A percentile compares a stretch with the other conserved stretches of the same genome.
phyloP scores from a whole-genome alignment of 768 basidiomycete genomes.

The Pilatotrama ljubarskyi region DNA sequence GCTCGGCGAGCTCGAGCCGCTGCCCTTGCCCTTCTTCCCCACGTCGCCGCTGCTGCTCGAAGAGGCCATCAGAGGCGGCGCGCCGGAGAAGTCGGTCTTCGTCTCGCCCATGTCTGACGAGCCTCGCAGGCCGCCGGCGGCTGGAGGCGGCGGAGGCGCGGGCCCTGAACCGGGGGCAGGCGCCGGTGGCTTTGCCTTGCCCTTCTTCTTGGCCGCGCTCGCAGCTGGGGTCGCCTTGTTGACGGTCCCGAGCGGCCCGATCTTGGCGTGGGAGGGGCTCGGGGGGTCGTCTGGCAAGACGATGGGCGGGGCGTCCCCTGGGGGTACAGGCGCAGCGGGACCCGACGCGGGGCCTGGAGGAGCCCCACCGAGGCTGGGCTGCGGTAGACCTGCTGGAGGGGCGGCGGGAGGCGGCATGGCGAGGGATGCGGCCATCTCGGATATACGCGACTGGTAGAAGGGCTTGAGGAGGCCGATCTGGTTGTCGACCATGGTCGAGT shows the following conservation, averaged over 20 bases:
- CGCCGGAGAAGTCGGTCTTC: neutral
- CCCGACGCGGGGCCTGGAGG: neutral
- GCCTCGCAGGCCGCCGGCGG: neutral
- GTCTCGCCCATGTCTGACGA: neutral
- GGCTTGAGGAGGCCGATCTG: conserved; percentile 85
- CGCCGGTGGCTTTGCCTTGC: conserved; percentile 30
- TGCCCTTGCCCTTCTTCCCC: conserved; percentile 28
- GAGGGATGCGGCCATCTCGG: conserved; percentile 38
- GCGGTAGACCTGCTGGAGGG: conserved; percentile 22
- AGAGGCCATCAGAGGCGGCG: conserved; percentile 7
- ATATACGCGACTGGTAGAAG: conserved; percentile 67
- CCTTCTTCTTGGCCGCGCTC: conserved; percentile 59
- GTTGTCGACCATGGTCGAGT: conserved; percentile 59
- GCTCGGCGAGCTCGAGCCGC: conserved; percentile 23
- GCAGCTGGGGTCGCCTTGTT: conserved; percentile 48
- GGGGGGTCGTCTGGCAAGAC: conserved; percentile 68
- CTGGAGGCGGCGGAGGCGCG: conserved; percentile 1
- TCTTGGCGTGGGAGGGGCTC: conserved; percentile 58
- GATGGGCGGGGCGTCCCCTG: conserved; percentile 28
- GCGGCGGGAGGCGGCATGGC: conserved; percentile 20
- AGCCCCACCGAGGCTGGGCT: conserved; percentile 10
- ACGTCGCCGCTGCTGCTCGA: conserved; percentile 18
- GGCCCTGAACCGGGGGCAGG: conserved; percentile 10
- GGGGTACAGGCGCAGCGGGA: conserved; percentile 25
- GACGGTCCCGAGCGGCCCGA: conserved; percentile 80